A percentile compares a stretch with the other conserved stretches of the same genome.
phyloP scores from a whole-genome alignment of 75 land plant species.

The Pinus tabuliformis region DNA sequence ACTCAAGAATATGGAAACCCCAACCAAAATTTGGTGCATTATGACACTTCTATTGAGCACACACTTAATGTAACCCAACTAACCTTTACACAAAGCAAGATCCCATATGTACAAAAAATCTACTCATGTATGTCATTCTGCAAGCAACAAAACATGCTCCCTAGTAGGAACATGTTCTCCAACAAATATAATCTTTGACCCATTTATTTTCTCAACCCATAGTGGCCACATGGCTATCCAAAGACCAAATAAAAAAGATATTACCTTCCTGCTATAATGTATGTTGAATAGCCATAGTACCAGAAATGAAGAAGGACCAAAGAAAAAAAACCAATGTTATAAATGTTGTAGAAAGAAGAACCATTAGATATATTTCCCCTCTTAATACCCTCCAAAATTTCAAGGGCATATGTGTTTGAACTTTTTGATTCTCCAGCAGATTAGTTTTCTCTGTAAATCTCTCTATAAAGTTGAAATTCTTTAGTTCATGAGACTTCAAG shows the following conservation, averaged over 20 bases:
- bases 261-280: conserved; percentile 58
- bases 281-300: conserved; percentile 63
- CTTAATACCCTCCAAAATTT: conserved; percentile 38
- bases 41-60: conserved; percentile 83
- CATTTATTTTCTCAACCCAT: conserved; percentile 86
- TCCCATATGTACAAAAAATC: conserved; percentile 99
- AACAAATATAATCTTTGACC: conserved; percentile 75
- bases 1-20: conserved; percentile 87
- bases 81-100: conserved; percentile 77
- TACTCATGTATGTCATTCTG: conserved; percentile 91
- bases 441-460: not conserved
- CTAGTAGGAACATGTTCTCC: conserved; percentile 73
- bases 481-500: not conserved
- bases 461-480: not conserved
- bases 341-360: conserved; percentile 60
- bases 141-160: conserved; percentile 76
- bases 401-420: conserved; percentile 29
- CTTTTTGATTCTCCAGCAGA: conserved; percentile 2
- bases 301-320: conserved; percentile 44
- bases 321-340: conserved; percentile 55
- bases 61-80: conserved; percentile 81
- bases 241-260: conserved; percentile 63
- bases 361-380: conserved; percentile 50
- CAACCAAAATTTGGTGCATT: conserved; percentile 93
- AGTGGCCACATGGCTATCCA: conserved; percentile 97